Percentiles rank a stretch among this genome's conserved stretches.
Conservation (phyloP, 805 yeast species). For the Schwanniomyces occidentalis region DNA sequence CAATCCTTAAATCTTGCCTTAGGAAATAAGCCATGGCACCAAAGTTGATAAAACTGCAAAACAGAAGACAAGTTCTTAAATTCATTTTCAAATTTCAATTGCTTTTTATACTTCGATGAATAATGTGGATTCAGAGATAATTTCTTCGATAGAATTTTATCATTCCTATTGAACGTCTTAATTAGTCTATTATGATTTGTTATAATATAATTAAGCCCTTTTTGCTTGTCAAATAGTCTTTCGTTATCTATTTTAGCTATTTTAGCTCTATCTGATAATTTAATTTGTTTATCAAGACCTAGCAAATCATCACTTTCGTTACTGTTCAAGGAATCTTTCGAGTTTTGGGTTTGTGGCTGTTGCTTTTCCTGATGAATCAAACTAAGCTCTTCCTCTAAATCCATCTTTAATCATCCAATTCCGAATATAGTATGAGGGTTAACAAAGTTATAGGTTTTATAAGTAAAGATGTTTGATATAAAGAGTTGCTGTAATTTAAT, state of each 20-base stretch:
- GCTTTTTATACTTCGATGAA: slow-evolving; percentile 11
- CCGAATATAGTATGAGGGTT: too few relatives aligned
- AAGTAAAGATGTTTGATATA: too few relatives aligned
- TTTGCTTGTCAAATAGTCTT: slow-evolving; percentile 30
- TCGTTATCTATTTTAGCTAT: slow-evolving; percentile 41
- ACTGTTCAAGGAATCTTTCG: not conserved
- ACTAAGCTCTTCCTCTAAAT: slow-evolving; percentile 11
- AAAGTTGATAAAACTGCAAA: slow-evolving; percentile 43
- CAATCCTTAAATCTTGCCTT: slow-evolving; percentile 78
- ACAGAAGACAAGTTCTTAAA: slow-evolving; percentile 34
- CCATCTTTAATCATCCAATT: slow-evolving; percentile 6
- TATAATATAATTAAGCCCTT: slow-evolving; percentile 35
- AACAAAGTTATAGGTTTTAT: too few relatives aligned
- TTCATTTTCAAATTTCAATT: slow-evolving; percentile 30
- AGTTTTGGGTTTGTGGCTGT: not conserved
- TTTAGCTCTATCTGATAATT: slow-evolving; percentile 30
- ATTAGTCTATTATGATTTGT: slow-evolving; percentile 29
- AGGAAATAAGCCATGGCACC: slow-evolving; percentile 64
- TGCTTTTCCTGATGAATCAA: slow-evolving; percentile 5
- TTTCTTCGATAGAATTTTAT: slow-evolving; percentile 19
- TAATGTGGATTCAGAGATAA: slow-evolving; percentile 8
- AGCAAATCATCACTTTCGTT: slow-evolving; percentile 22
- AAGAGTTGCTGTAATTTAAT: too few relatives aligned
- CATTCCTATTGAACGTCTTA: slow-evolving; percentile 27
- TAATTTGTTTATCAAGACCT: slow-evolving; percentile 38